Base-by-base conservation (phyloP, 768 basidiomycete genomes). In the Hypsizygus marmoreus region DNA sequence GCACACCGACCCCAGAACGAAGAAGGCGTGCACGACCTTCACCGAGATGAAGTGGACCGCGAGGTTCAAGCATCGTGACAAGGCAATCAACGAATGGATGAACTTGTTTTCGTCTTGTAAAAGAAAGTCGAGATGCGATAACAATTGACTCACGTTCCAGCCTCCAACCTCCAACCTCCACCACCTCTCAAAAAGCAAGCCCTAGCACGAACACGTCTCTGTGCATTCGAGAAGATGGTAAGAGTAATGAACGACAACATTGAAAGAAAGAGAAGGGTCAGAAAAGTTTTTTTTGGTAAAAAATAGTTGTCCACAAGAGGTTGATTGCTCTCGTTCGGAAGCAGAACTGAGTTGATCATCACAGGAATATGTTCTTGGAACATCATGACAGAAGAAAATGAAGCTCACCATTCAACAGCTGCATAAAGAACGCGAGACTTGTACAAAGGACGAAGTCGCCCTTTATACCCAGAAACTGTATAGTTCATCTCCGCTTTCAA, bases 1-100 rank as follows among this genome's bases (percentile, higher is more conserved):
- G 60, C 66, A 61, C 60, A 59, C 52, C 65, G 49, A 55, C 63
- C 61, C 70, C 82, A 84, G 70, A 69, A 84, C 82, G 79, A 65
- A 53, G 59, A 32, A 60, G 45, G 56, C 50, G 53, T 59, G 67
- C 68, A 69, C 65, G 26, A 64, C 70, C 63, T 66, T 43, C 57
- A 51, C 51, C 47, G 25, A 55, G 54, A 55, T 47, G 64, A 58
- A 66, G 68, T 70, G 64, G 71, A 66, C 65, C 58, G 52, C 41
- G 53, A 55, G 47, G 56, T 57, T 59, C 61, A 54, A 56, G 65
- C 57, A 61, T 59, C 51, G 51, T 61, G n/a, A 53, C 62, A 62
- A 67, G 70, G 68, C 64, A 65, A 71, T 86, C 85, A 85, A 87
- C 74, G 84, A 87, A 87, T 86, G 85, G 85, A 87, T 86, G 77